Conservation (phyloP, 768 basidiomycete genomes). For the Pilatotrama ljubarskyi region DNA sequence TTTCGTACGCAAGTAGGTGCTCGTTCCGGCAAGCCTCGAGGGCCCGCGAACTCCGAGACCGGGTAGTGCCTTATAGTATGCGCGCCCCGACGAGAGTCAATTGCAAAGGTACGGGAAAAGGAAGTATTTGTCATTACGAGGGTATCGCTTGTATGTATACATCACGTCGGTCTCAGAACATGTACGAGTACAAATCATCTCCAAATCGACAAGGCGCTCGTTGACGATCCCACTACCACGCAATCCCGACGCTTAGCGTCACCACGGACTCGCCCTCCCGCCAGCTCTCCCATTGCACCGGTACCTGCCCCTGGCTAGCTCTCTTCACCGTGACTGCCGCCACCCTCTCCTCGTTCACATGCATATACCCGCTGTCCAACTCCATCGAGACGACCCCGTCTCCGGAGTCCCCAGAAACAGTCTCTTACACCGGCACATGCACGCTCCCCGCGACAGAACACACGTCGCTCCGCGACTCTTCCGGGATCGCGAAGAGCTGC, state of each 20-base stretch:
- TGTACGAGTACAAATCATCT: too few species aligned
- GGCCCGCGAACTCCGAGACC: too few species aligned
- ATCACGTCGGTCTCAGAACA: too few species aligned
- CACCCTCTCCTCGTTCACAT: background rate
- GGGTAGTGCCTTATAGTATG: too few species aligned
- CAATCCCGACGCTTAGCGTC: conserved; percentile 13
- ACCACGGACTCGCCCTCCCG: conserved; percentile 18
- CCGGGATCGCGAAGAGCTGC: conserved; percentile 29
- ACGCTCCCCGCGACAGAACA: conserved; percentile 12
- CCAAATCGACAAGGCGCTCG: too few species aligned
- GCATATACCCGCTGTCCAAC: background rate
- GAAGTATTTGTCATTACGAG: too few species aligned
- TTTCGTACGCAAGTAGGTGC: too few species aligned
- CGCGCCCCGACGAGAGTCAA: too few species aligned
- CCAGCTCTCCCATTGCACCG: conserved; percentile 15
- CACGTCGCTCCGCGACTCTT: conserved; percentile 27
- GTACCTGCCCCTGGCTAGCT: background rate
- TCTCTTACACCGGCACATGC: background rate
- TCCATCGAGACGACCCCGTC: conserved; percentile 2
- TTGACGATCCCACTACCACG: conserved; percentile 1
- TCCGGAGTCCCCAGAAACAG: background rate
- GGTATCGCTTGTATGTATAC: too few species aligned
- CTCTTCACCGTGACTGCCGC: background rate
- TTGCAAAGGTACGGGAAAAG: too few species aligned
- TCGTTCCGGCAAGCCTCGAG: too few species aligned